These are phyloP conservation scores for Erythrobasidium hasegawianum DNA, from an alignment of 1,284 basidiomycete genomes.

Conservation along the genomic window DNA sequence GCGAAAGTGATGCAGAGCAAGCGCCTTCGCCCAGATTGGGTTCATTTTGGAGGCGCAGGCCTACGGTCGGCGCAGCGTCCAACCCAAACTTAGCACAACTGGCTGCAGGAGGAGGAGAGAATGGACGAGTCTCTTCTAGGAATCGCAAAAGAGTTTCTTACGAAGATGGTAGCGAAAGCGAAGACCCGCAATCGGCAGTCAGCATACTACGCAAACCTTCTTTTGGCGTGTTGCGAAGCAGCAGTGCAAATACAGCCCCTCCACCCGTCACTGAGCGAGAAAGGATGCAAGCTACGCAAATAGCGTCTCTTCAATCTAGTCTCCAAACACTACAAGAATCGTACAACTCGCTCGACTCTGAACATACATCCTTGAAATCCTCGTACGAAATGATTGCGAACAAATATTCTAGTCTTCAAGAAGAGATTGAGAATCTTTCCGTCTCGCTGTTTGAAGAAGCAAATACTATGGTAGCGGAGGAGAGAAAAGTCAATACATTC, in stretches of 20 bases:
- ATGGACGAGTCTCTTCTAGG: background rate
- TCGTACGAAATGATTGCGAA: constrained; percentile 38
- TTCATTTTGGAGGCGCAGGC: constrained; percentile 21
- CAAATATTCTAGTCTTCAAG: constrained; percentile 42
- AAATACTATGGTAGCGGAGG: constrained; percentile 44
- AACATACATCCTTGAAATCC: constrained; percentile 25
- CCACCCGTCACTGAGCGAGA: constrained; percentile 1
- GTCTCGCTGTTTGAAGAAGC: constrained; percentile 46
- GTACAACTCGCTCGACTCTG: constrained; percentile 36
- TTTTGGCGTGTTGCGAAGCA: constrained; percentile 17
- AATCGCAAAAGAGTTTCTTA: constrained; percentile 6
- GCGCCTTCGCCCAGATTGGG: constrained; percentile 23
- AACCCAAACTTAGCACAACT: constrained; percentile 17
- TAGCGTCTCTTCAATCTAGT: constrained; percentile 13
- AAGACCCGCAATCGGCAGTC: constrained; percentile 3
- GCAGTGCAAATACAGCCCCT: background rate
- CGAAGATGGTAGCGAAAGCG: constrained; percentile 21
- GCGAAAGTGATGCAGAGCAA: constrained; percentile 9
- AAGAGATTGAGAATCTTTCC: constrained; percentile 44
- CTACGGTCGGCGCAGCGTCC: constrained; percentile 10
- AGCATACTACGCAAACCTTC: constrained; percentile 21
- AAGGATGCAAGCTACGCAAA: constrained; percentile 1
- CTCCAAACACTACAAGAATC: constrained; percentile 4
- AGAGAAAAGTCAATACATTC: constrained; percentile 36
- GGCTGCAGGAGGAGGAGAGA: constrained; percentile 9